phyloP scores from a whole-genome alignment of 2,329 filamentous ascomycete genomes.

The Aspergillus caelatus region DNA sequence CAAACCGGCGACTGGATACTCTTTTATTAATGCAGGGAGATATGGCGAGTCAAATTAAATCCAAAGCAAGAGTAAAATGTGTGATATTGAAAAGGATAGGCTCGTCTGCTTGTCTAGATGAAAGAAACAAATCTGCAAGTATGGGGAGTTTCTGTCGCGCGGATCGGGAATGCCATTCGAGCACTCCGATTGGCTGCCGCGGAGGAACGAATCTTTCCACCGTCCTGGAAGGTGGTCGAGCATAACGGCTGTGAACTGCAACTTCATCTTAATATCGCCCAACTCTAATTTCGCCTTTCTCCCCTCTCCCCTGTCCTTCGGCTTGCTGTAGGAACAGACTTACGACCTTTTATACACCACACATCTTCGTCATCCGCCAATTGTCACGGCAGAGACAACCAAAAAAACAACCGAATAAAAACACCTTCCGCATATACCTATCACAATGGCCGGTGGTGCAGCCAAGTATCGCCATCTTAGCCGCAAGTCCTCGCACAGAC shows the following conservation, averaged over 20 bases:
- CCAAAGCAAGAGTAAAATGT: not conserved
- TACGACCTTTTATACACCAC: not conserved
- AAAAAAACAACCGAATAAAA: constrained; percentile 5
- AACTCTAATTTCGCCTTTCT: constrained; percentile 7
- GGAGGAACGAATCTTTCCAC: constrained; percentile 37
- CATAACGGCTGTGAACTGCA: constrained; percentile 8
- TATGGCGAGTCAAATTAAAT: not conserved
- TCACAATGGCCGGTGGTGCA: constrained; percentile 77
- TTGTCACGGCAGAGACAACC: not conserved
- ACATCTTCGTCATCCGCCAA: not conserved
- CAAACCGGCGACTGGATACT: not conserved
- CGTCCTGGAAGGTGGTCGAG: not conserved
- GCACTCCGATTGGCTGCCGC: constrained; percentile 39
- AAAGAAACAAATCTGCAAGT: constrained; percentile 1
- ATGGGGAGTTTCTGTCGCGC: constrained; percentile 6
- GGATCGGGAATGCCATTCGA: constrained; percentile 3
- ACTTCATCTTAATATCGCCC: not conserved
- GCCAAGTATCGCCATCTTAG: constrained; percentile 88
- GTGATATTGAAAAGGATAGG: not conserved
- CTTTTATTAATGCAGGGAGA: not conserved
- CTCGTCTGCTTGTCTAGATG: not conserved
- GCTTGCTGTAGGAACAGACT: not conserved
- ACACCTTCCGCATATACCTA: constrained; percentile 6
- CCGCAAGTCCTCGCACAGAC: constrained; percentile 82
- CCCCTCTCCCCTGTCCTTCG: not conserved